phyloP scores from a whole-genome alignment of 176 grass and related monocot genomes.

The Calamus simplicifolius region DNA sequence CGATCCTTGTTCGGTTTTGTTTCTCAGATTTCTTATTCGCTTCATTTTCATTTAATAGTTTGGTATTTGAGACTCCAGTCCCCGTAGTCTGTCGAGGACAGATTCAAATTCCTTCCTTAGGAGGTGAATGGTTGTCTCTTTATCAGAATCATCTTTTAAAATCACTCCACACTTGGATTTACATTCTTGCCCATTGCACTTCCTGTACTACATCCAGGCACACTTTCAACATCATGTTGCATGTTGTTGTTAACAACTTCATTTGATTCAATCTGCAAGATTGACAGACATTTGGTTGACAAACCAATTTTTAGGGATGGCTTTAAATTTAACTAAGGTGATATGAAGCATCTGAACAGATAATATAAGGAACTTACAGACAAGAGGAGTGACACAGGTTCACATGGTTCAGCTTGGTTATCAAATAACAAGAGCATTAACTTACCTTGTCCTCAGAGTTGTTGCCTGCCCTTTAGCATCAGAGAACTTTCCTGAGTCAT shows the following conservation, averaged over 20 bases:
- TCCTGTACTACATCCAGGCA: not conserved
- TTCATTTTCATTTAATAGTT: slow-evolving; percentile 42
- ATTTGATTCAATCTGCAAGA: slow-evolving; percentile 30
- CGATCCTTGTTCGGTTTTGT: slow-evolving; percentile 26
- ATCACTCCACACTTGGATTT: not conserved
- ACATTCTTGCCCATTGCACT: not conserved
- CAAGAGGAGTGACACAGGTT: slow-evolving; percentile 37
- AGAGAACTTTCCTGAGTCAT: not conserved
- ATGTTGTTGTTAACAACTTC: slow-evolving; percentile 15
- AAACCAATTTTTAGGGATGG: not conserved
- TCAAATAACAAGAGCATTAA: slow-evolving; percentile 66
- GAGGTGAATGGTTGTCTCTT: slow-evolving; percentile 7
- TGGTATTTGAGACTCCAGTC: slow-evolving; percentile 36
- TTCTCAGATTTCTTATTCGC: slow-evolving; percentile 18
- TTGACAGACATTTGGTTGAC: slow-evolving; percentile 20
- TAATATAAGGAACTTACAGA: slow-evolving; percentile 38
- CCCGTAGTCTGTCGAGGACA: slow-evolving; percentile 38
- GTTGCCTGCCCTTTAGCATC: slow-evolving; percentile 31
- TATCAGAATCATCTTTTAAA: not conserved
- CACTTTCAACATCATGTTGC: not conserved
- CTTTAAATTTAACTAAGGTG: not conserved
- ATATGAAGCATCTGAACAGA: slow-evolving; percentile 26
- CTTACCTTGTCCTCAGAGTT: slow-evolving; percentile 63
- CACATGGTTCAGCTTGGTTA: slow-evolving; percentile 45
- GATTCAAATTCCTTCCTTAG: slow-evolving; percentile 45